Base-by-base conservation (phyloP, 2,329 filamentous ascomycete genomes). In the Zopfia rhizophila region DNA sequence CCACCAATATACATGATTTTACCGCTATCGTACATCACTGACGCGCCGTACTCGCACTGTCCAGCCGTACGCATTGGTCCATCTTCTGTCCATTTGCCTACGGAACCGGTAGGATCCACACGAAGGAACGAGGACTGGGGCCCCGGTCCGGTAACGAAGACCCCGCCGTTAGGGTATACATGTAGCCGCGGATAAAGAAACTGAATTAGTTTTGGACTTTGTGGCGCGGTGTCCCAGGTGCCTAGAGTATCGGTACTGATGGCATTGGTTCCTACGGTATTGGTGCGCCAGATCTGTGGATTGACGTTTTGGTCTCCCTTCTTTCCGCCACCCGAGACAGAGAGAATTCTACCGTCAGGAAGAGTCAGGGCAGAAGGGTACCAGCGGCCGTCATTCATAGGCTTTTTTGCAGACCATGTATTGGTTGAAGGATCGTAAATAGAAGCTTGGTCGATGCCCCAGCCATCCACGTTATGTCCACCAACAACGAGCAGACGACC, bases 321-420 rank as follows among this genome's bases (percentile, higher is more conserved):
- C n/a, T n/a, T n/a, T n/a, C n/a, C n/a, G n/a, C n/a, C n/a, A n/a
- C n/a, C n/a, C n/a, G n/a, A n/a, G n/a, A n/a, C n/a, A n/a, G n/a
- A n/a, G n/a, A n/a, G n/a, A n/a, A n/a, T n/a, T n/a, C n/a, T n/a
- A n/a, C n/a, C n/a, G n/a, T n/a, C n/a, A n/a, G n/a, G n/a, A n/a
- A n/a, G n/a, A 53, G 24, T 27, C 8, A 8, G 8, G 8, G 8
- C 8, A n/a, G 24, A 8, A n/a, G 8, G 8, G 44, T 78, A 85
- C 83, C 83, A 86, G n/a, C n/a, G n/a, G n/a, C n/a, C n/a, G n/a
- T n/a, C n/a, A 57, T 85, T 78, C 77, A 83, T 82, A 1, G 70
- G 66, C 35, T 68, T 76, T 0, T 83, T 61, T 14, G 68, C 53
- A 0, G 69, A 75, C 82, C 82, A 85, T 3, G 63, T 62, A 23